Percentiles rank a stretch among this genome's conserved stretches.
Conservation (phyloP, 148 eudicot species). For the Spergularia bocconei region DNA sequence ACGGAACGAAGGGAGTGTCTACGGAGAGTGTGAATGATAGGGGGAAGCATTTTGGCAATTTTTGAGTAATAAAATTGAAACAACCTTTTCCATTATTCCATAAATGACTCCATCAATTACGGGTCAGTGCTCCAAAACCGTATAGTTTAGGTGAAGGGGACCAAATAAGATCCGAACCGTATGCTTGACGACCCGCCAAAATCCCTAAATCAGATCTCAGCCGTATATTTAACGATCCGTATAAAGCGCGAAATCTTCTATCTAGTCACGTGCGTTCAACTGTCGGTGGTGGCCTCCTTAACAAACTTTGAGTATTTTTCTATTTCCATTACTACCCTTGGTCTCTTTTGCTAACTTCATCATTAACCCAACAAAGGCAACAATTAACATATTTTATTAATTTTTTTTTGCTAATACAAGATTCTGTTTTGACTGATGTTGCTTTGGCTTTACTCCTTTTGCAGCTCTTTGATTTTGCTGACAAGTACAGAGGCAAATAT, state of each 20-base stretch:
- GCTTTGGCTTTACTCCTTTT: slow-evolving; percentile 16
- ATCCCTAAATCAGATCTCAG: slow-evolving; percentile 29
- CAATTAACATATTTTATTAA: no score
- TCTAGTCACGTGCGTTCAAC: slow-evolving; percentile 37
- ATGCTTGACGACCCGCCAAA: neutral
- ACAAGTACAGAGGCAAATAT: slow-evolving; percentile 97
- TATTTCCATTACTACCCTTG: slow-evolving; percentile 22
- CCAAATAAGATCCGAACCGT: slow-evolving; percentile 23
- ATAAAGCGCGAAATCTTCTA: slow-evolving; percentile 8
- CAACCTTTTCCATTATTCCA: no score
- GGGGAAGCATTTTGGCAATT: no score
- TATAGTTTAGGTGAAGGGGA: neutral
- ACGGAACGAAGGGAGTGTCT: no score
- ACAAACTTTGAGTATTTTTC: neutral
- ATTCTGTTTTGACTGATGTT: neutral
- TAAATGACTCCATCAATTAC: slow-evolving; percentile 6
- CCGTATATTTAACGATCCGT: slow-evolving; percentile 36
- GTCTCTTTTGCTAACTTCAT: neutral
- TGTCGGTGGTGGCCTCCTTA: slow-evolving; percentile 30
- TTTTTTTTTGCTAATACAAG: neutral
- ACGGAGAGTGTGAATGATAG: no score
- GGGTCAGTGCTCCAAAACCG: neutral
- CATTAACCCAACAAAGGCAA: neutral
- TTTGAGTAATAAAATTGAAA: no score
- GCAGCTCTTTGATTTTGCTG: slow-evolving; percentile 89